These are phyloP conservation scores for Penicillium nucicola DNA, from an alignment of 495 filamentous ascomycete species.

Conservation along the genomic window DNA sequence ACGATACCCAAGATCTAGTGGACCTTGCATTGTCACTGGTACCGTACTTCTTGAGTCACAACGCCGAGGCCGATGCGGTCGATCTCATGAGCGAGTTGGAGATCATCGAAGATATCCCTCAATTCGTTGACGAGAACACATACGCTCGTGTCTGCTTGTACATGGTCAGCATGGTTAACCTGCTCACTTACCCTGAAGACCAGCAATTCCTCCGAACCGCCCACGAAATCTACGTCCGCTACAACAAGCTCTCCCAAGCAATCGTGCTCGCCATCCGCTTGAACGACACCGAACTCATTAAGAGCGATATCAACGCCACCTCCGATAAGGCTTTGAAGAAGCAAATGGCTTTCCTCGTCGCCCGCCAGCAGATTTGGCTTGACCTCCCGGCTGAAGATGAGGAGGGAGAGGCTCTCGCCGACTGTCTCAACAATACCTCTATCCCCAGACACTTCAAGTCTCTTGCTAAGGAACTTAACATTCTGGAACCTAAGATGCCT, in stretches of 20 bases:
- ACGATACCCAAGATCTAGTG: conserved; percentile 66
- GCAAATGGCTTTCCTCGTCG: conserved; percentile 92
- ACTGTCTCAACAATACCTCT: conserved; percentile 82
- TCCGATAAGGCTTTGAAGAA: conserved; percentile 79
- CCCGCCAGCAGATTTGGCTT: conserved; percentile 85
- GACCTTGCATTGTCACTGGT: conserved; percentile 81
- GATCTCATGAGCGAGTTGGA: conserved; percentile 96
- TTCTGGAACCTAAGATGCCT: conserved; percentile 91
- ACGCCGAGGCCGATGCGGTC: conserved; percentile 96
- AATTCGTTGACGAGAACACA: conserved; percentile 89
- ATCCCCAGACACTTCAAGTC: conserved; percentile 91
- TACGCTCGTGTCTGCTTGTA: conserved; percentile 92
- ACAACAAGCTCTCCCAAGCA: conserved; percentile 88
- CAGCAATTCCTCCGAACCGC: conserved; percentile 88
- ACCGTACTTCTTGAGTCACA: conserved; percentile 93
- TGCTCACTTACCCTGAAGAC: conserved; percentile 96
- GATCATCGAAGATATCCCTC: conserved; percentile 88
- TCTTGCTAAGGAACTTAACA: conserved; percentile 92
- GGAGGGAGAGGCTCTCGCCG: conserved; percentile 69
- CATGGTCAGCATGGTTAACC: conserved; percentile 98
- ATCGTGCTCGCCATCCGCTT: conserved; percentile 92
- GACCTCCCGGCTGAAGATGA: conserved; percentile 58
- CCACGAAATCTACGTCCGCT: conserved; percentile 86
- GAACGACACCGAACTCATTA: conserved; percentile 79
- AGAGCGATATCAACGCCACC: conserved; percentile 73